Percentiles rank a stretch among this genome's conserved stretches.
phyloP scores from a whole-genome alignment of 1,139 yeast genomes.

The Meyerozyma smithsonii region DNA sequence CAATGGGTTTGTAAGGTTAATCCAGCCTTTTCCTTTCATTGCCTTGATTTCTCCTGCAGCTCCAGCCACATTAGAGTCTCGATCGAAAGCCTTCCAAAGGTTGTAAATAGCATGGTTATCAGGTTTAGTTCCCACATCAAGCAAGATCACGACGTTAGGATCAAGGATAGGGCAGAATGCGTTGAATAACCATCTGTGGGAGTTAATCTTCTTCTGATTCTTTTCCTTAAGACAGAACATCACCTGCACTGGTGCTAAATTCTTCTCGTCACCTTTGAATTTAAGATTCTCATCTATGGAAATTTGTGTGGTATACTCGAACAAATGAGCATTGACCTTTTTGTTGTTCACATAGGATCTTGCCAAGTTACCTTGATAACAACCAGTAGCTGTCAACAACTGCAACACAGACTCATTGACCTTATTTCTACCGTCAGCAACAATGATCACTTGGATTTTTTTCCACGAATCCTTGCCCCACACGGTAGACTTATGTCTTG shows the following conservation, averaged over 20 bases:
- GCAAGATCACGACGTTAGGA: conserved; percentile 78
- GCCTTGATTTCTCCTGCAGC: conserved; percentile 97
- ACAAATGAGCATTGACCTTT: conserved; percentile 86
- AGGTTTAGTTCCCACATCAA: conserved; percentile 93
- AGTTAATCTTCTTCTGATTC: conserved; percentile 85
- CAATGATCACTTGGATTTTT: conserved; percentile 83
- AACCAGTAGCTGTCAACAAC: conserved; percentile 86
- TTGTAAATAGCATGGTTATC: conserved; percentile 81
- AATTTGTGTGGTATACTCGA: conserved; percentile 90
- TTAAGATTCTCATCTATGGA: conserved; percentile 80
- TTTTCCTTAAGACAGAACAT: conserved; percentile 85
- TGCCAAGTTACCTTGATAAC: conserved; percentile 94
- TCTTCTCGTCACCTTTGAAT: conserved; percentile 73
- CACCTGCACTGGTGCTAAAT: conserved; percentile 88
- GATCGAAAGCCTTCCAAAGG: conserved; percentile 94
- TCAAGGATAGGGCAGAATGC: conserved; percentile 87
- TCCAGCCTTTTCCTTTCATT: conserved; percentile 84
- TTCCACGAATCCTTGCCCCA: conserved; percentile 99
- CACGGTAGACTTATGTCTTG: conserved; percentile 70
- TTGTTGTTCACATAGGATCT: conserved; percentile 87
- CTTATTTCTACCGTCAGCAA: conserved; percentile 90
- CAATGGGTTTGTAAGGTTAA: conserved; percentile 76
- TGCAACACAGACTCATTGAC: conserved; percentile 79
- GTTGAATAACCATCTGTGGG: conserved; percentile 93
- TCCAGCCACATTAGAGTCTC: conserved; percentile 94